These are phyloP conservation scores for Rosa rugosa DNA, from an alignment of 306 rosid species.

Conservation along the genomic window DNA sequence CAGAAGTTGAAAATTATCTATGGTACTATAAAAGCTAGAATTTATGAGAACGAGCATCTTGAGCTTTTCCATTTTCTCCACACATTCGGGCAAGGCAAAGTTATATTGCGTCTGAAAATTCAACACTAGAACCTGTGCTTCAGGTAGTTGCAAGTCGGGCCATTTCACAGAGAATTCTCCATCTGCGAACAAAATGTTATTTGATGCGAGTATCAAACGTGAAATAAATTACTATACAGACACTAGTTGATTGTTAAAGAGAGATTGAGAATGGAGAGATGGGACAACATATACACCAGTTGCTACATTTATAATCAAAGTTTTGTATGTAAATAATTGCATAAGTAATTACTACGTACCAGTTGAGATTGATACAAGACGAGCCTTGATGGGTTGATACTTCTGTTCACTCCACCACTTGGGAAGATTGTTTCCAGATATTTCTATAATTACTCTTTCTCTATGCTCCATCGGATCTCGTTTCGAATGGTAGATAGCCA, in stretches of 20 bases:
- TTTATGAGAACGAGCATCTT: conserved; percentile 47
- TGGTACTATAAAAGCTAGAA: conserved; percentile 28
- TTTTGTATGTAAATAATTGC: too few relatives aligned
- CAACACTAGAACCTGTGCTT: conserved; percentile 48
- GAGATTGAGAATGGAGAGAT: too few relatives aligned
- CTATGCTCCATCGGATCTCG: conserved; percentile 28
- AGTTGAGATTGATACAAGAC: conserved; percentile 51
- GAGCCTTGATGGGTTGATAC: conserved; percentile 32
- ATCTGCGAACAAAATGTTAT: conserved; percentile 34
- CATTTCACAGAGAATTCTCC: conserved; percentile 37
- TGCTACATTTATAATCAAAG: too few relatives aligned
- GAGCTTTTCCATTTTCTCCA: conserved; percentile 38
- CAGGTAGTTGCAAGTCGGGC: conserved; percentile 40
- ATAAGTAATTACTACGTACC: conserved; percentile 23
- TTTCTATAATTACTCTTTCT: conserved; percentile 39
- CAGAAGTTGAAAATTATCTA: conserved; percentile 39
- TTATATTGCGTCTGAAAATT: conserved; percentile 31
- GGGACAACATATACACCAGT: too few relatives aligned
- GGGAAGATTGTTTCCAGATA: conserved; percentile 45
- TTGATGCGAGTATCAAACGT: not conserved
- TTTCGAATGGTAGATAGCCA: too few relatives aligned
- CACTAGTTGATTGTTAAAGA: too few relatives aligned
- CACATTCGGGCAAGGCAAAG: conserved; percentile 40
- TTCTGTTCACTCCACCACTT: conserved; percentile 40
- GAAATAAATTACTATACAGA: not conserved